Percentiles rank a stretch among this genome's conserved stretches.
Evolutionary conservation across 495 filamentous ascomycete genomes (phyloP).

Genomic region (Neurospora pannonica): DNA sequence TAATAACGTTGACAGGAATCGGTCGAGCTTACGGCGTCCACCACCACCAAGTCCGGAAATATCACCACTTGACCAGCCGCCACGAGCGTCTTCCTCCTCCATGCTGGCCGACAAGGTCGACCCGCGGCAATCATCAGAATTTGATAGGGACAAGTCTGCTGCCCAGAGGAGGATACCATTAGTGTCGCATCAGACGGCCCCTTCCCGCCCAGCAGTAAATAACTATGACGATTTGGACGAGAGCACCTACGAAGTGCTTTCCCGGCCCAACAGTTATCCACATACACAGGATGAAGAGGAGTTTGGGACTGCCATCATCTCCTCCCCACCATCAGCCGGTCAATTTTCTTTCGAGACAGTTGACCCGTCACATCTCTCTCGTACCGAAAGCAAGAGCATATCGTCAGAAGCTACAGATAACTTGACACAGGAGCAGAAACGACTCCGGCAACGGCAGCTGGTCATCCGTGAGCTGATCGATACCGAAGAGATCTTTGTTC

Average conservation of each 20-base stretch:
- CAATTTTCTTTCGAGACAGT: constrained; percentile 26
- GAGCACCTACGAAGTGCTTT: constrained; percentile 31
- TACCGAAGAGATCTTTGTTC: constrained; percentile 76
- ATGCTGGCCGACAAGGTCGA: constrained; percentile 15
- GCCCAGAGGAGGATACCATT: constrained; percentile 13
- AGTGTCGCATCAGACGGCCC: constrained; percentile 28
- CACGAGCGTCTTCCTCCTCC: constrained; percentile 6
- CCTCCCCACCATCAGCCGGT: constrained; percentile 25
- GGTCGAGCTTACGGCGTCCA: constrained; percentile 8
- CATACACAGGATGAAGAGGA: constrained; percentile 25
- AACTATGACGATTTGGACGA: constrained; percentile 12
- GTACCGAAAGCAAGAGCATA: constrained; percentile 10
- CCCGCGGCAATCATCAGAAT: constrained; percentile 23
- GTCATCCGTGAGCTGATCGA: constrained; percentile 86
- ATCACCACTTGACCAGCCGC: constrained; percentile 17
- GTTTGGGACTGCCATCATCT: constrained; percentile 19
- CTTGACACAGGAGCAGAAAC: constrained; percentile 31
- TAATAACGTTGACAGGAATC: neutral
- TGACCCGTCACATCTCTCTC: constrained; percentile 10
- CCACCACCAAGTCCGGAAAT: constrained; percentile 15
- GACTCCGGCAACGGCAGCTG: constrained; percentile 55
- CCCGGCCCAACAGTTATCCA: constrained; percentile 32
- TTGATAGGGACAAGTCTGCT: constrained; percentile 16
- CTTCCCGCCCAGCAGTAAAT: constrained; percentile 11
- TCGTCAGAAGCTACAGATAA: constrained; percentile 18